Percentiles rank a stretch among this genome's conserved stretches.
These are phyloP conservation scores for Chalciporus sphaerocephalus DNA, from an alignment of 768 basidiomycete species.

Conservation along the genomic window DNA sequence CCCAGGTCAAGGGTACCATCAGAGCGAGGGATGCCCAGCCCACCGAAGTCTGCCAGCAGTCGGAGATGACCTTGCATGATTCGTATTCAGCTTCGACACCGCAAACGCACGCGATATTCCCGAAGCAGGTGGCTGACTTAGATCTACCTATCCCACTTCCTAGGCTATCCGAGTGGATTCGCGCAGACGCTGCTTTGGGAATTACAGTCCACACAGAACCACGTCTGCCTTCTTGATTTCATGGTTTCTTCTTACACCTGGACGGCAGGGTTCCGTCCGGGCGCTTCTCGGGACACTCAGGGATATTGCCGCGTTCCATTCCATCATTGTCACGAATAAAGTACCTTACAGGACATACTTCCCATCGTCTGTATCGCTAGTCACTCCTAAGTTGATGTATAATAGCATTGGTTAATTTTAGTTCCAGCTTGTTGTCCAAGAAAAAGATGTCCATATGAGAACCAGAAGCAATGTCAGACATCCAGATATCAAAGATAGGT, in stretches of 20 bases:
- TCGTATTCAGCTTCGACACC: constrained; percentile 15
- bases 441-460: constrained; percentile 1
- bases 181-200: constrained; percentile 37
- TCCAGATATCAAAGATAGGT: constrained; percentile 10
- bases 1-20: constrained; percentile 22
- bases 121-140: constrained; percentile 39
- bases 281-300: constrained; percentile 1
- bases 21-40: constrained; percentile 30
- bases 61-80: constrained; percentile 26
- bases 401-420: constrained; percentile 5
- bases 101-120: constrained; percentile 32
- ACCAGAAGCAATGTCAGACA: constrained; percentile 4
- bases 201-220: constrained; percentile 20
- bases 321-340: neutral
- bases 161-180: constrained; percentile 48
- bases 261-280: constrained; percentile 5
- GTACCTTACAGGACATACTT: neutral
- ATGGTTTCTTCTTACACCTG: neutral
- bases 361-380: constrained; percentile 12
- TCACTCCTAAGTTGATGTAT: constrained; percentile 2
- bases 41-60: constrained; percentile 26
- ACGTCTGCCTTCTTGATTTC: constrained; percentile 12
- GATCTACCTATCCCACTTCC: constrained; percentile 57
- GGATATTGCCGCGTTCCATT: neutral
- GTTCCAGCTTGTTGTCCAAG: constrained; percentile 4